Evolutionary conservation across 2,329 filamentous ascomycete genomes (phyloP).

Genomic region (Epichloe uncinata): DNA sequence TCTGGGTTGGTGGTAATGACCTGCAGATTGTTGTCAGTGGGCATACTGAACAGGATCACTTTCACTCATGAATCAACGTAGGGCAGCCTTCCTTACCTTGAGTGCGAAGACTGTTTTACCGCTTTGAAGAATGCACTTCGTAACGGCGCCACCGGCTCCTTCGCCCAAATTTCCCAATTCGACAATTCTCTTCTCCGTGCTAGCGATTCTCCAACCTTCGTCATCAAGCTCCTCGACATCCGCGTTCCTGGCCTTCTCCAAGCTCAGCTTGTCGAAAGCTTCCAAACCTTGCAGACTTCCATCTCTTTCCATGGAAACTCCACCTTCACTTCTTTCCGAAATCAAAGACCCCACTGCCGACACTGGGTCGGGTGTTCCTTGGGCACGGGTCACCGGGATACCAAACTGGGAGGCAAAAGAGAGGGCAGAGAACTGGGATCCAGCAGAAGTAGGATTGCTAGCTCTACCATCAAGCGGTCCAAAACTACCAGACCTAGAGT

Average conservation of each 20-base stretch:
- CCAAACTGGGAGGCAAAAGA: conserved; percentile 65
- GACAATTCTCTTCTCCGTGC: conserved; percentile 72
- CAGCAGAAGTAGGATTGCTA: conserved; percentile 74
- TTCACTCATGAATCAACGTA: background rate
- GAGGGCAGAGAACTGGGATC: conserved; percentile 72
- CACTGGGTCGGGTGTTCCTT: conserved; percentile 68
- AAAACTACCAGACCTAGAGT: conserved; percentile 76
- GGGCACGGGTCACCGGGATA: conserved; percentile 50
- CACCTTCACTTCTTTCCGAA: conserved; percentile 66
- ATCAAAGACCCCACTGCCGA: conserved; percentile 80
- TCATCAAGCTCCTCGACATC: conserved; percentile 95
- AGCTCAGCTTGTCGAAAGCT: conserved; percentile 63
- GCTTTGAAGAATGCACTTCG: conserved; percentile 74
- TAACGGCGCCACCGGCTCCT: conserved; percentile 91
- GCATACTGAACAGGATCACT: conserved; percentile 3
- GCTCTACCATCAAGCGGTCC: conserved; percentile 60
- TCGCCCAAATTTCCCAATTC: conserved; percentile 87
- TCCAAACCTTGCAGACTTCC: conserved; percentile 66
- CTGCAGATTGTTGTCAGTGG: conserved; percentile 30
- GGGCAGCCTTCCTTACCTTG: conserved; percentile 49
- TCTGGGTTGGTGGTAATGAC: conserved; percentile 98
- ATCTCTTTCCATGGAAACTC: conserved; percentile 67
- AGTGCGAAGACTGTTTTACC: conserved; percentile 92
- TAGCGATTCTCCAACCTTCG: conserved; percentile 88
- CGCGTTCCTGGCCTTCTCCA: conserved; percentile 69